Evolutionary conservation across 768 basidiomycete genomes (phyloP).

Genomic region (Tubosaeta sp.): DNA sequence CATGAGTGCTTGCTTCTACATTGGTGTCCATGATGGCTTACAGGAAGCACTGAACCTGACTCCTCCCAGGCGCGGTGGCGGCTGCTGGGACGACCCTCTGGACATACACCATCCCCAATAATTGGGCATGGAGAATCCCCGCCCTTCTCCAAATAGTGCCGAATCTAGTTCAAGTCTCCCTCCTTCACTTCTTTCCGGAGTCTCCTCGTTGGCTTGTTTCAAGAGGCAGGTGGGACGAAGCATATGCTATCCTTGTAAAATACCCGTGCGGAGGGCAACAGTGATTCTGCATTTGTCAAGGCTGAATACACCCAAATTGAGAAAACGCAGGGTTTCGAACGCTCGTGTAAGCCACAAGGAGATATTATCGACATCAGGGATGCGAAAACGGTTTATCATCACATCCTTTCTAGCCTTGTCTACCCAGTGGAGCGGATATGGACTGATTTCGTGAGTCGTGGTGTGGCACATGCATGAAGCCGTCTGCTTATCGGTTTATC

Average conservation of each 20-base stretch:
- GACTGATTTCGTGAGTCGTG: conserved; percentile 6
- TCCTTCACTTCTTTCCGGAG: conserved; percentile 57
- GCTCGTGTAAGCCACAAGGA: not conserved
- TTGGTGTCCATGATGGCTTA: conserved; percentile 1
- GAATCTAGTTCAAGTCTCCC: conserved; percentile 47
- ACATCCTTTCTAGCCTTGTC: conserved; percentile 8
- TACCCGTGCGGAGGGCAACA: conserved; percentile 61
- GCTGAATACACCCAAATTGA: conserved; percentile 57
- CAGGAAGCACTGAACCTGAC: not conserved
- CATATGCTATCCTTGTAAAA: conserved; percentile 43
- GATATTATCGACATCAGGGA: conserved; percentile 4
- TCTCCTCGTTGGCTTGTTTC: conserved; percentile 63
- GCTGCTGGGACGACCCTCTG: conserved; percentile 56
- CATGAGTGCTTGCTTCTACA: not conserved
- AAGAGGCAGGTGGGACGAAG: conserved; percentile 48
- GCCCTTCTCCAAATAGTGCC: conserved; percentile 52
- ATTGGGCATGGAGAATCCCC: conserved; percentile 68
- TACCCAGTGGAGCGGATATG: conserved; percentile 9
- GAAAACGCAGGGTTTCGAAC: conserved; percentile 39
- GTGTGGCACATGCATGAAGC: not conserved
- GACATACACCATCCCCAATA: conserved; percentile 53
- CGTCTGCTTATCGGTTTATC: not conserved
- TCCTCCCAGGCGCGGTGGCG: conserved; percentile 3
- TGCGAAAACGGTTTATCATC: conserved; percentile 15
- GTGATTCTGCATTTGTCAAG: conserved; percentile 47